Evolutionary conservation across 495 filamentous ascomycete species (phyloP).

Genomic region (Terfezia claveryi): DNA sequence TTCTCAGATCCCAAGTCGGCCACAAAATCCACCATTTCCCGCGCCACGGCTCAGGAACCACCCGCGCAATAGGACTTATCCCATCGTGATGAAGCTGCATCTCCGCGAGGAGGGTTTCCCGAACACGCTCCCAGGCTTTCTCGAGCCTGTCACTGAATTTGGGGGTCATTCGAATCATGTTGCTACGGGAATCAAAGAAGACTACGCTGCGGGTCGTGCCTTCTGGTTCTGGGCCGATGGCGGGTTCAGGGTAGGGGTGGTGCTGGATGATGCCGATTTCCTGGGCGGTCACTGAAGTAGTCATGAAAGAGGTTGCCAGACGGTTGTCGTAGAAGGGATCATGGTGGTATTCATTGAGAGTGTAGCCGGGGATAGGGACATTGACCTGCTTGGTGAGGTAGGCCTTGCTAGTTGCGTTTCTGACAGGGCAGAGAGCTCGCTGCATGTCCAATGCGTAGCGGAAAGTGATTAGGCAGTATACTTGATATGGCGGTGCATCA

Average conservation of each 20-base stretch:
- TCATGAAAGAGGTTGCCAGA: too few relatives aligned
- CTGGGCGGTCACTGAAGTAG: background rate
- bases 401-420: background rate
- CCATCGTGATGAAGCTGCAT: background rate
- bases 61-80: background rate
- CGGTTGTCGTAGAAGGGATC: too few relatives aligned
- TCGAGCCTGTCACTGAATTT: background rate
- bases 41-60: background rate
- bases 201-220: background rate
- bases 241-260: background rate
- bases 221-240: background rate
- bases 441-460: background rate
- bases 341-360: too few relatives aligned
- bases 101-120: background rate
- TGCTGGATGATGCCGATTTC: background rate
- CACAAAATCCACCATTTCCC: background rate
- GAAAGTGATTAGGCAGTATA: background rate
- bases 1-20: background rate
- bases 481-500: conserved; percentile 56
- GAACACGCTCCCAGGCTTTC: background rate
- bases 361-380: background rate
- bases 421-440: background rate
- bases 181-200: background rate
- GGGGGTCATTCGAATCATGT: background rate
- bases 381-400: background rate